Evolutionary conservation across 1,284 basidiomycete genomes (phyloP).

Genomic region (Wolfiporia cocos): DNA sequence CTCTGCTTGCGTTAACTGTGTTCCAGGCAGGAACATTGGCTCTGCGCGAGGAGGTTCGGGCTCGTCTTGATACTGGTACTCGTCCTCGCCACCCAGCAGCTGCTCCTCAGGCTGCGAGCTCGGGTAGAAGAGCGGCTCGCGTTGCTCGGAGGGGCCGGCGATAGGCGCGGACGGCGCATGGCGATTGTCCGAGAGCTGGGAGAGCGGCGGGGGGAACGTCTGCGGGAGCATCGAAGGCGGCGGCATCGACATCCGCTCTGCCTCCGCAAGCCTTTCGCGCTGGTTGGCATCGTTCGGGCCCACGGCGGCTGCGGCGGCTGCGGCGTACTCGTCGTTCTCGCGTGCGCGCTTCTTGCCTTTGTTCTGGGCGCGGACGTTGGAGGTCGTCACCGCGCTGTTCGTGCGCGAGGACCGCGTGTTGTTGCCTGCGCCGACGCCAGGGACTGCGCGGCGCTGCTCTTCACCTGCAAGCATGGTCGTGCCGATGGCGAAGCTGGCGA

Average conservation of each 20-base stretch:
- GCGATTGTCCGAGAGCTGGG: constrained; percentile 15
- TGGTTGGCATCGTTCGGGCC: background rate
- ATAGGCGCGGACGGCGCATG: constrained; percentile 5
- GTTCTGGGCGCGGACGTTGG: background rate
- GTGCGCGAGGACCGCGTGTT: constrained; percentile 1
- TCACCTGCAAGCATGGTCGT: constrained; percentile 54
- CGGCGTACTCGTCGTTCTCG: constrained; percentile 11
- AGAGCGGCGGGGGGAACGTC: constrained; percentile 11
- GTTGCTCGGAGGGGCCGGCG: constrained; percentile 2
- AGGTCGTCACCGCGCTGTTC: background rate
- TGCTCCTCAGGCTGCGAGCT: constrained; percentile 34
- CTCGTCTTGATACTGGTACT: background rate
- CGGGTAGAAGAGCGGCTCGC: constrained; percentile 61
- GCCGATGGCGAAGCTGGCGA: constrained; percentile 68
- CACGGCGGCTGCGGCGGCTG: background rate
- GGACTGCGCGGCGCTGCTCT: constrained; percentile 16
- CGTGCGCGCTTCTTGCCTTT: constrained; percentile 16
- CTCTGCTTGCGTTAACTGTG: constrained; percentile 52
- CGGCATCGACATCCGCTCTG: constrained; percentile 18
- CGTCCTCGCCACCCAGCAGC: background rate
- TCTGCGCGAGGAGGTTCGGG: constrained; percentile 23
- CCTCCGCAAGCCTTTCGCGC: constrained; percentile 51
- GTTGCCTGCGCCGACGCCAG: constrained; percentile 6
- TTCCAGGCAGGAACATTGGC: constrained; percentile 54
- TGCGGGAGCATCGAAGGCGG: constrained; percentile 20